Evolutionary conservation across 1,284 basidiomycete species (phyloP).

Genomic region (Fistulina hepatica): DNA sequence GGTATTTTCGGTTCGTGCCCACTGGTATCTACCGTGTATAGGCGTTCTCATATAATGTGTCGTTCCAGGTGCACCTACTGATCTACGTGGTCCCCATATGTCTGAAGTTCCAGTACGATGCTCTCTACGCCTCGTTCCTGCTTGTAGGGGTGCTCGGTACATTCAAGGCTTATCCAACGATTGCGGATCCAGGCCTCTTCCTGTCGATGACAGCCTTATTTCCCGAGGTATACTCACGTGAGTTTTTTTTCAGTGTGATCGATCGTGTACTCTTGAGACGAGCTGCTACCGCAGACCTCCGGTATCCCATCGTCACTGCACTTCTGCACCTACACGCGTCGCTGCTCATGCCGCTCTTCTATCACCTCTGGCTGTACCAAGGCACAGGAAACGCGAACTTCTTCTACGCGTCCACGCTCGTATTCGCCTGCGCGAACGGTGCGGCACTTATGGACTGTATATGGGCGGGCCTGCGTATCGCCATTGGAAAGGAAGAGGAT

Average conservation of each 20-base stretch:
- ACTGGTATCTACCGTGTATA: slow-evolving; percentile 2
- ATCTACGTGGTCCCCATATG: slow-evolving; percentile 82
- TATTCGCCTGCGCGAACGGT: slow-evolving; percentile 84
- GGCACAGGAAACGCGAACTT: slow-evolving; percentile 98
- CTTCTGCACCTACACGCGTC: slow-evolving; percentile 80
- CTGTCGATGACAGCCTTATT: slow-evolving; percentile 73
- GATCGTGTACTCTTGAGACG: too few species aligned
- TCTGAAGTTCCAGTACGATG: slow-evolving; percentile 86
- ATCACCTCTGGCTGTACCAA: slow-evolving; percentile 84
- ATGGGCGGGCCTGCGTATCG: slow-evolving; percentile 67
- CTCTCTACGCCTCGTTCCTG: slow-evolving; percentile 71
- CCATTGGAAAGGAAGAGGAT: slow-evolving; percentile 48
- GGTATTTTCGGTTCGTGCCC: slow-evolving; percentile 76
- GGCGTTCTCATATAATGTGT: slow-evolving; percentile 20
- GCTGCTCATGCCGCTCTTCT: slow-evolving; percentile 83
- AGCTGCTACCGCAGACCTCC: slow-evolving; percentile 54
- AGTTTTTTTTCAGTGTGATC: slow-evolving; percentile 23
- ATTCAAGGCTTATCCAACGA: slow-evolving; percentile 89
- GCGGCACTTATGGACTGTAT: slow-evolving; percentile 74
- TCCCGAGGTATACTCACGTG: slow-evolving; percentile 77
- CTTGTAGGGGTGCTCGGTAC: slow-evolving; percentile 70
- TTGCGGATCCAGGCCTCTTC: slow-evolving; percentile 84
- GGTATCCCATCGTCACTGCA: slow-evolving; percentile 78
- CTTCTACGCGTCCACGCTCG: slow-evolving; percentile 92
- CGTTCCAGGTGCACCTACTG: slow-evolving; percentile 74